A percentile compares a stretch with the other conserved stretches of the same genome.
phyloP scores from a whole-genome alignment of 169 alveolate species.

The Eimeria falciformis region DNA sequence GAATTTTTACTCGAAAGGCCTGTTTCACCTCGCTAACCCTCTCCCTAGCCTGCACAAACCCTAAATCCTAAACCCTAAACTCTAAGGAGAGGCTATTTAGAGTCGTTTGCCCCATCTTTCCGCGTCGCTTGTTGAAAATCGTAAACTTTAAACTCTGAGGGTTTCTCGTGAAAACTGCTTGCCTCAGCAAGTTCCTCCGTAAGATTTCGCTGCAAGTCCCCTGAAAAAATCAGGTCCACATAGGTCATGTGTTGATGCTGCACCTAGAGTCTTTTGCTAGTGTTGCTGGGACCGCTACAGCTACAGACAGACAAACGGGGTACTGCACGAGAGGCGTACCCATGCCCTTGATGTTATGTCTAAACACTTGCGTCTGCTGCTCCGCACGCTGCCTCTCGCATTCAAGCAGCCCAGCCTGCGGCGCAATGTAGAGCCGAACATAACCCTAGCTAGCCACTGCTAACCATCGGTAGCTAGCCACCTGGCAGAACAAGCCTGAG shows the following conservation, averaged over 20 bases:
- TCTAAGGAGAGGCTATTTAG: too few relatives aligned
- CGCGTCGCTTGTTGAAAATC: too few relatives aligned
- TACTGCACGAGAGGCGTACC: neutral
- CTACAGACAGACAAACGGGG: too few relatives aligned
- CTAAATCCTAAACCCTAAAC: neutral
- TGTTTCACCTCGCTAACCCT: neutral
- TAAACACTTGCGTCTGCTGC: conserved; percentile 1
- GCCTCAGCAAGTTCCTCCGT: conserved; percentile 10
- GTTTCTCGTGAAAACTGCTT: neutral
- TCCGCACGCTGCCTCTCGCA: neutral
- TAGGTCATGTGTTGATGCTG: too few relatives aligned
- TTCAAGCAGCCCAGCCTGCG: neutral
- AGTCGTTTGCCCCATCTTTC: too few relatives aligned
- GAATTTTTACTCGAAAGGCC: neutral
- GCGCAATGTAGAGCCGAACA: too few relatives aligned
- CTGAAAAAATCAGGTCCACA: too few relatives aligned
- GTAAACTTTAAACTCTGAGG: neutral
- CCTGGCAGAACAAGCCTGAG: too few relatives aligned
- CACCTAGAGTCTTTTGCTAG: too few relatives aligned
- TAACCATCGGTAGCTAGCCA: too few relatives aligned
- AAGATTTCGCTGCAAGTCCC: conserved; percentile 20
- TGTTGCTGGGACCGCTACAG: too few relatives aligned
- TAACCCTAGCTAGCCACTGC: too few relatives aligned
- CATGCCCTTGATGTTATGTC: conserved; percentile 5
- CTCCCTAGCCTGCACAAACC: conserved; percentile 8